Base-by-base conservation (phyloP, 2,329 filamentous ascomycete species). In the Pyrenophora teres region DNA sequence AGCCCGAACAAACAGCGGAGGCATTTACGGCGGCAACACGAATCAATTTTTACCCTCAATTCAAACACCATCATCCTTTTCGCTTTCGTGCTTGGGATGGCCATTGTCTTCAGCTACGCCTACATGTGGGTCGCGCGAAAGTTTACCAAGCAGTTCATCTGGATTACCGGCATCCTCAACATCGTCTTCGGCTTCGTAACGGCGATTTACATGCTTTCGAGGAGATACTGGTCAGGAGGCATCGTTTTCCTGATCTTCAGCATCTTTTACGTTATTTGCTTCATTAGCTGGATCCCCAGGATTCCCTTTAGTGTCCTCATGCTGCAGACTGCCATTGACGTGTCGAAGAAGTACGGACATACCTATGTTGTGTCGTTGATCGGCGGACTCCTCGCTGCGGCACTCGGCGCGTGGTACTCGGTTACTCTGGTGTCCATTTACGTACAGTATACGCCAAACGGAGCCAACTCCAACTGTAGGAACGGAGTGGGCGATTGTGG, bases 301-400 rank as follows among this genome's bases (percentile, higher is more conserved):
- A 97, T 97, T 53, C 93, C 92, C 0, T 97, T 96, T 74, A 92
- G 88, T 7, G 90, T 90, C 0, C 78, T 97, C 54, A 95, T 97
- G 90, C 82, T 97, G 41, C 87, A 88, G 74, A 93, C 90, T 0
- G 82, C 87, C 18, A 91, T 96, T 64, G 89, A 96, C 62, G 87
- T 97, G 0, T 88, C 91, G 35, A 92, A 91, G 67, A 84, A 81
- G 23, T 89, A 88, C 63, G 92, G 92, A 0, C 91, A 97, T 67
- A 89, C 96, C 51, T 96, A 93, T 69, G 71, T 92, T 1, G 89
- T 96, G 39, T 94, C 89, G 56, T 79, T 92, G n/a, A 73, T 96
- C 13, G 92, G 92, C 12, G 92, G 92, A 0, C 68, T 97, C 8
- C 68, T 88, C 2, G 90, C 87, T 0, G 84, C 89, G 0, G 88